Percentiles rank a stretch among this genome's conserved stretches.
Conservation (phyloP, 495 filamentous ascomycete genomes). For the Niebla homalea region DNA sequence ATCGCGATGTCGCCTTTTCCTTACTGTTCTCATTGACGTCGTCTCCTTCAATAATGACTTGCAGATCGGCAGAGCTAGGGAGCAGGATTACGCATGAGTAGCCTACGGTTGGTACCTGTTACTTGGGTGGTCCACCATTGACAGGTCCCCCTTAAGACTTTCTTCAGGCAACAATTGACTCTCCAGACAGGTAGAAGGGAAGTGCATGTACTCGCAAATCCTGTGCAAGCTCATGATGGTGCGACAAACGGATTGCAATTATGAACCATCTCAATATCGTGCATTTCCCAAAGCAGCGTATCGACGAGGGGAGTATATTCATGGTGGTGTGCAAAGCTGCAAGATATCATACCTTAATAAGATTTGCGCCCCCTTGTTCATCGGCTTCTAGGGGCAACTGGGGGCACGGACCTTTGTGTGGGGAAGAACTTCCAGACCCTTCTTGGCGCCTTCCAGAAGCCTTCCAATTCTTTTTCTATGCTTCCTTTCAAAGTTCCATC, state of each 20-base stretch:
- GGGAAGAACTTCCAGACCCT: slow-evolving; percentile 13
- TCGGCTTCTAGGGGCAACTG: not conserved
- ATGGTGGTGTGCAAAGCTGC: not conserved
- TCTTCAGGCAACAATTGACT: not conserved
- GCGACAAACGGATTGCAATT: not conserved
- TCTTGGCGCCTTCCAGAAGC: slow-evolving; percentile 10
- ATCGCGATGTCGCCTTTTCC: no score
- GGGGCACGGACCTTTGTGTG: slow-evolving; percentile 8
- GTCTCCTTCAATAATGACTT: not conserved
- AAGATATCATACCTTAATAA: not conserved
- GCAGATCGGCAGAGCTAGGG: slow-evolving; percentile 1
- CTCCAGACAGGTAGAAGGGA: not conserved
- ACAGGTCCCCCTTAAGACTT: not conserved
- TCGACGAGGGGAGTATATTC: not conserved
- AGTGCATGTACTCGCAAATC: no score
- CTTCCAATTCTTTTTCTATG: no score
- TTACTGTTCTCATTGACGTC: not conserved
- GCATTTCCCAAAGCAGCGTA: not conserved
- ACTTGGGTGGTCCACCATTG: not conserved
- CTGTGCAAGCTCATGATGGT: no score
- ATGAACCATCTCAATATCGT: not conserved
- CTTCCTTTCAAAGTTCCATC: not conserved
- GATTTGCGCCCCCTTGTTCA: slow-evolving; percentile 3
- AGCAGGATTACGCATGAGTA: not conserved
- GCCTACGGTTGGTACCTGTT: not conserved